Evolutionary conservation across 2,329 filamentous ascomycete species (phyloP), one percentile per base, ranked within the genome.

Genomic region (Diaporthe citrichinensis): DNA sequence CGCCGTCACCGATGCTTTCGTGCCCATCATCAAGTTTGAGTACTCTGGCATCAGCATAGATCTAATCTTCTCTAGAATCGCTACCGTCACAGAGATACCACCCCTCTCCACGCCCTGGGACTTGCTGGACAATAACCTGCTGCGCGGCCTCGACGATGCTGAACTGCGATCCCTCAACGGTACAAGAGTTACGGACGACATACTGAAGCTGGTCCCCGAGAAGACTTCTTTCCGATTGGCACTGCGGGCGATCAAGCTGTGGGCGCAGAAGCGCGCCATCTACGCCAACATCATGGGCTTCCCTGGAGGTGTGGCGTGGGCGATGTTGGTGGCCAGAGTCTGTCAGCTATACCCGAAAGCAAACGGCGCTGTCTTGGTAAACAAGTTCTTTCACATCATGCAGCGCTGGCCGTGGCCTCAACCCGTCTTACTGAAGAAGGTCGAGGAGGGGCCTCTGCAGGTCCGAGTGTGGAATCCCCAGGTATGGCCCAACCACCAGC

Each of bases 271-370:
- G 71, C 94, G 96, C 77, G 97, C 94, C 34, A 95, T 98, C 65
- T 98, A 98, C 82, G 95, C 95, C 78, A 98, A 98, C 81, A 96
- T 98, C 78, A 95, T 98, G 84, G 97, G 97, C 36, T 99, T 97
- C 79, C 97, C 97, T 2, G 97, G 97, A 80, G 97, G 97, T 85
- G 96, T 99, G 55, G 97, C 97, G 7, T 99, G 96, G 95, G 97
- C 96, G 17, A 98, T 99, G 94, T 90, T 99, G 81, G 96, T 98
- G 39, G 97, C 97, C 71, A 91, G 97, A 78, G 94, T 98, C 57
- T 98, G 97, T 84, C 97, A 99, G 84, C 90, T 99, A 23, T 99
- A 98, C 81, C 97, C 97, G 20, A 95, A 95, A 82, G 97, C 97
- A 9, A 94, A 95, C 12, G 94, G 94, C 25, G 95, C 96, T 1